Evolutionary conservation across 1,284 basidiomycete species (phyloP), one percentile per base, ranked within the genome.

Genomic region (Puccinia horiana): DNA sequence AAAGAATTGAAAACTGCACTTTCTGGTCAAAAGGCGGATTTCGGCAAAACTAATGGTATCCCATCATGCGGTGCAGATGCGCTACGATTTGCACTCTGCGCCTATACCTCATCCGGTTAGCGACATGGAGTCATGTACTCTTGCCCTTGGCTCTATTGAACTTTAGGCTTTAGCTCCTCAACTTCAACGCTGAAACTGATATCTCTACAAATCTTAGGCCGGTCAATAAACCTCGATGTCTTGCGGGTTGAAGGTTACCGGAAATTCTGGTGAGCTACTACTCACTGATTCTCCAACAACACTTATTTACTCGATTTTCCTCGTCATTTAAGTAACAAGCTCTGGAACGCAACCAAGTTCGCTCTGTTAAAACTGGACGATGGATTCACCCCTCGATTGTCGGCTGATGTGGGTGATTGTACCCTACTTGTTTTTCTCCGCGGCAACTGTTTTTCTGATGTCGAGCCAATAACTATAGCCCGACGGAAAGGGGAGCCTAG

Each of bases 321-420:
- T n/a, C 3, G 3, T n/a, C 67, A 84, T 88, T 97, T 98, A 90
- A 99, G 97, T 89, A 99, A 99, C 90, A 99, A 99, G 90, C 92
- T 99, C 42, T 99, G 97, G 91, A 99, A 99, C 87, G 97, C 97
- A 0, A 99, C 96, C 82, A 96, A 96, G 88, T 99, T 99, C 86
- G 96, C 95, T 40, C 94, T 98, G 92, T 91, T 96, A 87, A 96
- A 96, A 88, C 89, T 98, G 54, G 95, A 95, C 83, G 91, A 91
- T 78, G 88, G 89, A 49, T 98, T 96, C 85, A 90, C 92, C 37
- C 94, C 95, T 40, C 89, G 91, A 83, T 88, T 91, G 1, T 89
- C 90, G 20, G 88, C 91, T 29, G 91, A 93, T 90, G 94, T 93
- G 83, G 82, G 87, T 20, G 58, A 12, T 40, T 32, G n/a, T 16